Base-by-base conservation (phyloP, 140 eudicot species). In the Erigeron philadelphicus region DNA sequence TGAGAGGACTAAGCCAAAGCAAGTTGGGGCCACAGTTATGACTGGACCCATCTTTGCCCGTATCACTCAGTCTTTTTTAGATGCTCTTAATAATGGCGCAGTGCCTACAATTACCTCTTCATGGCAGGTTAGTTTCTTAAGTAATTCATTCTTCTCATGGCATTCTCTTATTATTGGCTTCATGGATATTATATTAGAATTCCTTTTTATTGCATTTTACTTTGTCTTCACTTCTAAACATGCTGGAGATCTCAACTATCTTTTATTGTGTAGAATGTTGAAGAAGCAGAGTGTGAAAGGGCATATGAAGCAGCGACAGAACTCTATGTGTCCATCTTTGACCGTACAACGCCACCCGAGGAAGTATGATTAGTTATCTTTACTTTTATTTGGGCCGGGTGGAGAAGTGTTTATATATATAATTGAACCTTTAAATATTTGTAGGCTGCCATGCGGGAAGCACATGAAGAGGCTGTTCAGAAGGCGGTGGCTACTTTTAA, bases 61-160 rank as follows among this genome's bases (percentile, higher is more conserved):
- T 62, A 79, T 93, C 54, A 93, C 93, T 48, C 98, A 88, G 62
- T 93, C 98, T 12, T 93, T 89, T 84, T 69, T 93, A 41, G 98
- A 93, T 86, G 98, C 98, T 48, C 82, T 93, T 57, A 93, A 93
- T 74, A 90, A 93, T 50, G 98, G 98, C 72, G 96, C 96, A 53
- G 98, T 93, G 74, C 98, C 98, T 38, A 86, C 93, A 65, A 93
- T 93, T 58, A 89, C 98, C 41, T 93, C 98, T 60, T 93, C 98
- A 42, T 93, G 98, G 98, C 93, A 93, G 96, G 98, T 92, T 61
- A 59, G 87, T 70, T 70, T 3, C 12, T 25, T 52, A 50, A 53
- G 63, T 62, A 31, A n/a, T 61, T 42, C 25, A 16, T 56, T 55
- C 11, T 17, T 10, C 7, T 67, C 7, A 10, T 38, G 18, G 49